These are phyloP conservation scores for Pseudovirgaria hyperparasitica DNA, from an alignment of 2,329 filamentous ascomycete species.

Conservation along the genomic window DNA sequence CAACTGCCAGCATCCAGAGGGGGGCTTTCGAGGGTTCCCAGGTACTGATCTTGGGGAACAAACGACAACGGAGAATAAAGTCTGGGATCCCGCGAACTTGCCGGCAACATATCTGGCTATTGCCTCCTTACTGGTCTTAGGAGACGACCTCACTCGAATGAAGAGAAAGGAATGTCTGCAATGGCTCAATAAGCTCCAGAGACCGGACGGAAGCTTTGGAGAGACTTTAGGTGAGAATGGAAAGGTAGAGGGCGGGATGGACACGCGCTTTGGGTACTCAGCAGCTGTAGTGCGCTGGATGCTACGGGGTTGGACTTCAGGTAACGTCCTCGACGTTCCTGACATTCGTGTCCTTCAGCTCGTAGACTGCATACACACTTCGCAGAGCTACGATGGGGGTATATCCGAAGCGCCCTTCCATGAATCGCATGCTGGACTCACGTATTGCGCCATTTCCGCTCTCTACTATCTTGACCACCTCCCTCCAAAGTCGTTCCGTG, in stretches of 20 bases:
- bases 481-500: conserved; percentile 15
- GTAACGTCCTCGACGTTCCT: conserved; percentile 41
- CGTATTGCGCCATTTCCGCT: conserved; percentile 74
- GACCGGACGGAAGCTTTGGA: conserved; percentile 79
- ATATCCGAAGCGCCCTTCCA: conserved; percentile 66
- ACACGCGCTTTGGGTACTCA: conserved; percentile 81
- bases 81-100: conserved; percentile 67
- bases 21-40: conserved; percentile 81
- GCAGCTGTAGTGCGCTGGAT: conserved; percentile 75
- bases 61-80: conserved; percentile 38
- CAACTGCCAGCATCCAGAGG: conserved; percentile 67
- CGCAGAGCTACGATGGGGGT: conserved; percentile 65
- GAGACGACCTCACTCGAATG: conserved; percentile 49
- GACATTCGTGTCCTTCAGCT: conserved; percentile 67
- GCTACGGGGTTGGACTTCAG: conserved; percentile 47
- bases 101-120: conserved; percentile 86
- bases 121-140: conserved; percentile 54
- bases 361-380: conserved; percentile 49
- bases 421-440: conserved; percentile 83
- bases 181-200: conserved; percentile 69
- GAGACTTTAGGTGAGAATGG: conserved; percentile 55
- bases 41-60: conserved; percentile 44
- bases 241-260: conserved; percentile 61
- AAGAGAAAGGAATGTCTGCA: conserved; percentile 51
- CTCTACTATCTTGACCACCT: conserved; percentile 62